Conservation (phyloP, 2,329 filamentous ascomycete species). For the Neofusicoccum parvum region DNA sequence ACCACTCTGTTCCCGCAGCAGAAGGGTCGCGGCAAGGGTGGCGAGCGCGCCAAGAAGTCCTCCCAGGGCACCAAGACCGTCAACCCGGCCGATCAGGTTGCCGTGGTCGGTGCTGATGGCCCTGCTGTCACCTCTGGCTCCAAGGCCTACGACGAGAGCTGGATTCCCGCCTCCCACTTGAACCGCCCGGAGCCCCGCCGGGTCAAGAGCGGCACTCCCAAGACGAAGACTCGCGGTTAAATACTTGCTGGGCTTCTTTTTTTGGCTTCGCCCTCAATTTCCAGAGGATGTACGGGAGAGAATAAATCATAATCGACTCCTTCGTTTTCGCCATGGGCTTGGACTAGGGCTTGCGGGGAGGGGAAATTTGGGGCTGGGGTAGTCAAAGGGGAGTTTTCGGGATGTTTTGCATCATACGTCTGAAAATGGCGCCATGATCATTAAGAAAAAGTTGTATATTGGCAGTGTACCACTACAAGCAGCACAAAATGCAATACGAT, state of each 20-base stretch:
- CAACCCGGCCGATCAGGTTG: constrained; percentile 59
- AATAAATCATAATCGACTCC: neutral
- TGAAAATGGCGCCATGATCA: constrained; percentile 7
- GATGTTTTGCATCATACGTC: neutral
- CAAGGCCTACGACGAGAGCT: constrained; percentile 85
- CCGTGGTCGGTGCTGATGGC: constrained; percentile 70
- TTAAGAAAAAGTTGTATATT: constrained; percentile 1
- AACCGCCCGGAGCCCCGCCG: constrained; percentile 75
- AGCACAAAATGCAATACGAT: neutral
- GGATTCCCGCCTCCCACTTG: constrained; percentile 89
- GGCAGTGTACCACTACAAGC: constrained; percentile 4
- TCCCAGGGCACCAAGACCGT: constrained; percentile 63
- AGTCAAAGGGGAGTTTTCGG: neutral
- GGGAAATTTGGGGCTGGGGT: neutral
- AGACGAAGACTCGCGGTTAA: constrained; percentile 32
- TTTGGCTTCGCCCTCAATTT: neutral
- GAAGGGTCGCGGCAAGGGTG: constrained; percentile 58
- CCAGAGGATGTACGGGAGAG: neutral
- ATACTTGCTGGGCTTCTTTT: neutral
- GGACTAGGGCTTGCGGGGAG: neutral
- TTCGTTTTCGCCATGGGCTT: neutral
- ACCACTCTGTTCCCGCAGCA: constrained; percentile 92
- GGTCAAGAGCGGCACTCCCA: constrained; percentile 54
- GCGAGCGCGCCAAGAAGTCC: constrained; percentile 67
- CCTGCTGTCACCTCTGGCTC: constrained; percentile 68